Evolutionary conservation across 257 asterid species (phyloP).

Genomic region (Solanum arcanum): DNA sequence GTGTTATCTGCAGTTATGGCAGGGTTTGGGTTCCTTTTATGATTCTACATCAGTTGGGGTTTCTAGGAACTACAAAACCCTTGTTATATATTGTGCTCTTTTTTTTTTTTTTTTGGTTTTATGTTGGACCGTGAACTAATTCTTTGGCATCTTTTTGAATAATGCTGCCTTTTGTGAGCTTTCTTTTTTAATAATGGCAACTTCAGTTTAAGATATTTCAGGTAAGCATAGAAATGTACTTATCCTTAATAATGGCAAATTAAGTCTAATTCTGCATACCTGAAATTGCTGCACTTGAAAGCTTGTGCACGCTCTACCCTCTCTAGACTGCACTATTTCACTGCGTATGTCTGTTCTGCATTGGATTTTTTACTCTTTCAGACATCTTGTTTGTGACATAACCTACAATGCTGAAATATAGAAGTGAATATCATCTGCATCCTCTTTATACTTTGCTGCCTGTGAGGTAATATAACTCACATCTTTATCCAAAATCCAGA

Average conservation of each 20-base stretch:
- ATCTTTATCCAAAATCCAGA: background rate
- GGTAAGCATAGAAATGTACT: background rate
- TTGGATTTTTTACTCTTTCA: background rate
- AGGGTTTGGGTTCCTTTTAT: slow-evolving; percentile 4
- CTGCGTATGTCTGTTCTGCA: background rate
- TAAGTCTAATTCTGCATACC: background rate
- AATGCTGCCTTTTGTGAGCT: background rate
- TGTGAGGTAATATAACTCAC: background rate
- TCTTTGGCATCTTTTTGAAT: background rate
- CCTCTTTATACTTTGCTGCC: background rate
- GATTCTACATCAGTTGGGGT: slow-evolving; percentile 1
- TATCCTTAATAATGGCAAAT: background rate
- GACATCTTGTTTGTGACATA: background rate
- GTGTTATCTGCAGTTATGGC: background rate
- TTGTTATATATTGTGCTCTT: background rate
- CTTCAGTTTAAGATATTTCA: background rate
- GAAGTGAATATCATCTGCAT: background rate
- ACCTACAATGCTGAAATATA: background rate
- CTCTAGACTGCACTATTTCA: background rate
- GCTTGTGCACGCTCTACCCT: background rate
- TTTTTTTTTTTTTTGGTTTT: background rate
- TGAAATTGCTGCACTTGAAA: background rate
- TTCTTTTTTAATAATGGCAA: background rate
- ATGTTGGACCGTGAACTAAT: background rate
- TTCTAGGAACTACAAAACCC: slow-evolving; percentile 1